A percentile compares a stretch with the other conserved stretches of the same genome.
Evolutionary conservation across 768 basidiomycete species (phyloP).

Genomic region (Pisolithus tinctorius): DNA sequence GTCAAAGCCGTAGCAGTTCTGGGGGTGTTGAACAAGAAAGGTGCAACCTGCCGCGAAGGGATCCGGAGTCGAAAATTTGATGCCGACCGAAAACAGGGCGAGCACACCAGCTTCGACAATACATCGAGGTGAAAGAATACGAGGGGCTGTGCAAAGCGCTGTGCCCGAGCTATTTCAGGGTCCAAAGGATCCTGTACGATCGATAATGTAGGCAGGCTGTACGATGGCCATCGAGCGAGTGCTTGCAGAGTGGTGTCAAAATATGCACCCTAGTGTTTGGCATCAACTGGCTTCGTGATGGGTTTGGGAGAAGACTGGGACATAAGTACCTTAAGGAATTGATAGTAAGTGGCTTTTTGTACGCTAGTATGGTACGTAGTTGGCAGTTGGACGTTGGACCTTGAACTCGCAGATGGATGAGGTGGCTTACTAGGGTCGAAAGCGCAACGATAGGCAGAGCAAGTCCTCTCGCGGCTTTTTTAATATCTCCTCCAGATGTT

Average conservation of each 20-base stretch:
- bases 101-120: constrained; percentile 41
- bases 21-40: constrained; percentile 29
- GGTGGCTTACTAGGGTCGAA: constrained; percentile 72
- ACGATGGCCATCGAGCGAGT: constrained; percentile 56
- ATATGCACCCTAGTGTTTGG: constrained; percentile 58
- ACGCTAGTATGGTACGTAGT: constrained; percentile 36
- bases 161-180: constrained; percentile 27
- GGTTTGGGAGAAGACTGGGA: background rate
- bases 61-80: constrained; percentile 62
- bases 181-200: constrained; percentile 63
- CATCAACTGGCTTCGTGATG: background rate
- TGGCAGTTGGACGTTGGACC: background rate
- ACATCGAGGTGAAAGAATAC: constrained; percentile 72
- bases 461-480: constrained; percentile 41
- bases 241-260: constrained; percentile 67
- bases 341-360: constrained; percentile 69
- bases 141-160: constrained; percentile 75
- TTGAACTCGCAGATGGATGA: background rate
- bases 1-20: constrained; percentile 37
- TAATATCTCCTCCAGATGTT: constrained; percentile 71
- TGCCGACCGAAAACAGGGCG: constrained; percentile 37
- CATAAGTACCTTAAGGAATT: constrained; percentile 60
- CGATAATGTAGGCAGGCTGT: constrained; percentile 41
- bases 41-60: constrained; percentile 55
- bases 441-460: constrained; percentile 55